Base-by-base conservation (phyloP, 371 early-diverging fungal species). In the Homolaphlyctis polyrhiza region DNA sequence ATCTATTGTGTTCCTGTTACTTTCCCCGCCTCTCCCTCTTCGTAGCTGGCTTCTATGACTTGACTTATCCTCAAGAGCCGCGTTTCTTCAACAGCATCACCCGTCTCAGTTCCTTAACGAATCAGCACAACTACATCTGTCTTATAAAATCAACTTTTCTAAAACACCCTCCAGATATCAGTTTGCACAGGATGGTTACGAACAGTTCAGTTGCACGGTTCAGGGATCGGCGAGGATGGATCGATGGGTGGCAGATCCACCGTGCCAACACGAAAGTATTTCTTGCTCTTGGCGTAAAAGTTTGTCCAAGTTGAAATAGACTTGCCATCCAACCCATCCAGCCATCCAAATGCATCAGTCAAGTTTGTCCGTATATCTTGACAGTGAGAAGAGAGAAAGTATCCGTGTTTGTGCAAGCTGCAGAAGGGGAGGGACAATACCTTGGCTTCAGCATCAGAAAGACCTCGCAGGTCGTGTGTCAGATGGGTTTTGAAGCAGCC, bases 401-500 rank as follows among this genome's bases (percentile, higher is more conserved):
- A 32, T 2, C 18, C 28, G 23, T 28, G 4, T 33, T 25, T 16
- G 1, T 35, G 28, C 28, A 2, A 45, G n/a, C n/a, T n/a, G n/a
- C n/a, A n/a, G n/a, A n/a, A n/a, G n/a, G n/a, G n/a, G 47, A 30
- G 34, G 0, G 34, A 43, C 43, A n/a, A 55, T 50, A 86, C 89
- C 68, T 87, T 85, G 11, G 95, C 62, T 71, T 98, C 81, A 1
- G 76, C 74, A 18, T 79, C 77, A 1, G 75, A 78, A 14, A 97
- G 76, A 0, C 95, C 96, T 27, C 97, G 86, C 21, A 91, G 71
- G 73, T 98, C 98, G 65, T 94, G 94, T 1, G 96, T 95, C 35
- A 95, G 76, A 68, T 96, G 93, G 23, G 90, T 89, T 62, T 92
- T 63, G 68, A 92, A 91, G 72, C 98, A 97, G 34, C 96, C 95